Evolutionary conservation across 139 green algal genomes (phyloP).

Genomic region (Chlamydomonas incerta): DNA sequence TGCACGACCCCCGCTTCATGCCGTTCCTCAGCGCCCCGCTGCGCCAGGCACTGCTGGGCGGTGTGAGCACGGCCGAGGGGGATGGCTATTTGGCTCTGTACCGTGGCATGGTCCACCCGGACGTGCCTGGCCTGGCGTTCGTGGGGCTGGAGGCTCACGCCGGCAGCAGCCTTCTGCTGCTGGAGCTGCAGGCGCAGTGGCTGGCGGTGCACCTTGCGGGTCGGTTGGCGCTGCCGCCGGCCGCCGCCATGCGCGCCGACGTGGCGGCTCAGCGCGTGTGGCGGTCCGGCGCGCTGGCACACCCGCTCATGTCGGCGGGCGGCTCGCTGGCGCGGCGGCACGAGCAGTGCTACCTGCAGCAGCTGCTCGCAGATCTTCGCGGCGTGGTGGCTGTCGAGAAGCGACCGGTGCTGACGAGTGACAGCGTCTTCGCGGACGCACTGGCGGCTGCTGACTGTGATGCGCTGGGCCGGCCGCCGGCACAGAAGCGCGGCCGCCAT

Average conservation of each 20-base stretch:
- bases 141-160: not conserved
- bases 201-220: slow-evolving; percentile 18
- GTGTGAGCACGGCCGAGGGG: too few relatives aligned
- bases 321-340: not conserved
- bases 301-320: not conserved
- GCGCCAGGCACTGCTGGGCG: slow-evolving; percentile 1
- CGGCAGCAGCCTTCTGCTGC: not conserved
- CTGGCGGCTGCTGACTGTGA: not conserved
- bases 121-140: slow-evolving; percentile 29
- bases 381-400: not conserved
- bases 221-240: not conserved
- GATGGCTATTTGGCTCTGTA: not conserved
- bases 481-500: not conserved
- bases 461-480: too few relatives aligned
- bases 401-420: not conserved
- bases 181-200: slow-evolving; percentile 40
- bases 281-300: not conserved
- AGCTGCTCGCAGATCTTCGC: slow-evolving; percentile 3
- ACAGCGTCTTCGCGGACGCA: not conserved
- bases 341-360: not conserved
- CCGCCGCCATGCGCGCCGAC: not conserved
- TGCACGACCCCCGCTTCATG: slow-evolving; percentile 27
- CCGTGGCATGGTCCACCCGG: slow-evolving; percentile 9
- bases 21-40: slow-evolving; percentile 2
- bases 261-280: not conserved